Base-by-base conservation (phyloP, 768 basidiomycete species). In the Clitopilus hobsonii region DNA sequence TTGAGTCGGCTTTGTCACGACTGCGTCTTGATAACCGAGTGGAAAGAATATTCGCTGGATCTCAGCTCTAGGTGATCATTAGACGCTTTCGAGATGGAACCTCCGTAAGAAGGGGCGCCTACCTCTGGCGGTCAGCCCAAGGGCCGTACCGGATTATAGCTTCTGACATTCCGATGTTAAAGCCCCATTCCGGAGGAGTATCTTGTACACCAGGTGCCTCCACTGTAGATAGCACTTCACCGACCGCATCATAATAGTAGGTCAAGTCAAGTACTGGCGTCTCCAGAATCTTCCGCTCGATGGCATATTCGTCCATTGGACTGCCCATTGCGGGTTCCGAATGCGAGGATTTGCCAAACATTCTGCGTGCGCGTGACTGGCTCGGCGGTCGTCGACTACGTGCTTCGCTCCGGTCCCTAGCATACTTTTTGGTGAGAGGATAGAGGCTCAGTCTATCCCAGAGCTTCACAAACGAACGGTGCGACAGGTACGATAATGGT, bases 41-140 rank as follows among this genome's bases (percentile, higher is more conserved):
- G 96, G 96, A 58, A 94, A 93, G 69, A 98, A 95, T 0, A 80
- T 73, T 32, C 75, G 79, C 66, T 97, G 95, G 20, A 98, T 70
- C 55, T 90, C 82, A 13, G 76, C 82, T 47, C 93, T 90, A 62
- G 6, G 10, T 56, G 28, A 57, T 26, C 56, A 45, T 57, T 3
- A 55, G 49, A 30, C 22, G 25, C 20, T 10, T 48, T 1, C 23
- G 41, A 51, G 27, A 36, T 38, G 14, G 24, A 11, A 26, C 7
- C 4, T 36, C 13, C 13, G 24, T 4, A 24, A 18, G 6, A 30
- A 1, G 16, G 22, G 36, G 26, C 23, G 8, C 32, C 22, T 64
- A 86, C 91, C 94, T 78, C 69, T 97, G 96, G 23, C 95, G 80
- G 71, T 98, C 96, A 22, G 94, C 89, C 96, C 96, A 98, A 3